Conservation (phyloP, 176 grass and related monocot species). For the Aegilops speltoides region DNA sequence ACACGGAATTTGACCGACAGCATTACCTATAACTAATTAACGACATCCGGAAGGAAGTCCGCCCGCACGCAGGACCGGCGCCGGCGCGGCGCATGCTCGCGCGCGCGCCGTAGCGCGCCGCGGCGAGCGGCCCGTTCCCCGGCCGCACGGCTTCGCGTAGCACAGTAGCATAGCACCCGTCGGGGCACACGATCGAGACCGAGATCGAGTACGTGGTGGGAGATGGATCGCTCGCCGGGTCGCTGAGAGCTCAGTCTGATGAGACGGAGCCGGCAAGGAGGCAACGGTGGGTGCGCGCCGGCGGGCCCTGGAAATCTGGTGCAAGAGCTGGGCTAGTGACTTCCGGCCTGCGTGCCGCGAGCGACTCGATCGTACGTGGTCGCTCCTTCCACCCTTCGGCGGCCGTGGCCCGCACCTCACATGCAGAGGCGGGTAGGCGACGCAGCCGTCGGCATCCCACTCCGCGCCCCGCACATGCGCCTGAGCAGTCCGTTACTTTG, state of each 20-base stretch:
- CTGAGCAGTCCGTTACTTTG: constrained; percentile 37
- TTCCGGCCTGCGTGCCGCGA: background rate
- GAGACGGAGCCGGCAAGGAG: background rate
- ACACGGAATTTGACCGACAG: background rate
- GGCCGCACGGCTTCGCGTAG: background rate
- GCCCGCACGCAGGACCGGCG: background rate
- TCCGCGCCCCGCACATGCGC: constrained; percentile 40
- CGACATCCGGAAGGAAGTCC: too few relatives aligned
- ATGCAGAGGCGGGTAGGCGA: constrained; percentile 19
- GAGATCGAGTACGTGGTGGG: background rate
- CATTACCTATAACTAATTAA: background rate
- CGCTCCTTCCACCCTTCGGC: background rate
- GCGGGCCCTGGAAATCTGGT: constrained; percentile 14
- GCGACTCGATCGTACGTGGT: background rate
- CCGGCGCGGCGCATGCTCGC: too few relatives aligned
- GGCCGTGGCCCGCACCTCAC: constrained; percentile 38
- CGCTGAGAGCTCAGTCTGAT: background rate
- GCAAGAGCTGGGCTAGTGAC: background rate
- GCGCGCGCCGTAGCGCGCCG: background rate
- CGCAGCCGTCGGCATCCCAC: constrained; percentile 37
- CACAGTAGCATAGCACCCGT: too few relatives aligned
- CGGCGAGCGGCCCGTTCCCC: background rate
- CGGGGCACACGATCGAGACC: too few relatives aligned
- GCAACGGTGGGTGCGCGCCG: background rate
- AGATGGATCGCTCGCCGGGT: background rate